Base-by-base conservation (phyloP, 192 early-diverging fungal genomes). In the Cetraspora pellucida region DNA sequence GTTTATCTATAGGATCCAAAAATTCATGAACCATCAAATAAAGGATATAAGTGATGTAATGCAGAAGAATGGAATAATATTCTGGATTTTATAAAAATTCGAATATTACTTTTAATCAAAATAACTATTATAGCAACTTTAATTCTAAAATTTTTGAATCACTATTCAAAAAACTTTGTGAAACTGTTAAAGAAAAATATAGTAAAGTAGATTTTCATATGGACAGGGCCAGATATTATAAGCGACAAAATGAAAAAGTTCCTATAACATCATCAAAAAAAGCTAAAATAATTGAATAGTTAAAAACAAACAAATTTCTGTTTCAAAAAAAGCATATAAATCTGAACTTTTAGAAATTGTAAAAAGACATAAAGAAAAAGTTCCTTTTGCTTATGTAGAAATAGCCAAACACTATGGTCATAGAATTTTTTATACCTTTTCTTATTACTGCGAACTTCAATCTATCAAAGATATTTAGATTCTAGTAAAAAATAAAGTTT, bases 351-450 rank as follows among this genome's bases (percentile, higher is more conserved):
- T 69, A 49, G 28, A 64, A 31, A 3, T 64, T 13, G 28, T 64
- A 3, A 14, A 64, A 19, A 27, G 5, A 31, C 27, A 64, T 43
- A 64, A 64, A 31, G 28, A 64, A 47, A 69, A 69, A 13, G 21
- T 49, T 45, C 45, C 27, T 8, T 66, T 66, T 66, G 5, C 43
- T 66, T 66, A 27, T 69, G 67, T 45, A 21, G 45, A 69, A 23
- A 69, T 69, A 69, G 43, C 67, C 45, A 49, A 69, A 69, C 9
- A 49, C 8, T 49, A 69, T 49, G 21, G 23, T 69, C 47, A 69
- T 69, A 3, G 47, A 50, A 31, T 45, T 69, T 69, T 69, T 69
- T 69, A 47, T 69, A 69, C 67, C n/a, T n/a, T 25, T 25, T 19
- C 47, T 50, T 69, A 69, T 49, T 45, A 31, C n/a, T 47, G 16